A percentile compares a stretch with the other conserved stretches of the same genome.
These are phyloP conservation scores for Diaporthe eres DNA, from an alignment of 2,329 filamentous ascomycete genomes.

Conservation along the genomic window DNA sequence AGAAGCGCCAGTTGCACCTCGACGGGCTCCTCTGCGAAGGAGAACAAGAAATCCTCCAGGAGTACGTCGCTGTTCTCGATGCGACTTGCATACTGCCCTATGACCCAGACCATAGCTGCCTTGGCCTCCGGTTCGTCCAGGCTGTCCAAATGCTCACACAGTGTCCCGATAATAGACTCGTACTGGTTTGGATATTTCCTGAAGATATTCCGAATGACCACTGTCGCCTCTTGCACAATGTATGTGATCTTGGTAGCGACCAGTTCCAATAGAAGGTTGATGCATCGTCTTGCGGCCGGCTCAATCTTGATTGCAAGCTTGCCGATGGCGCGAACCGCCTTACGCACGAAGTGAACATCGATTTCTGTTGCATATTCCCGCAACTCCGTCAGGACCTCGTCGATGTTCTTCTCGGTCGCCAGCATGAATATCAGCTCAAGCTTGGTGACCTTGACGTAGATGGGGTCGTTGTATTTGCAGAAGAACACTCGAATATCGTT, in stretches of 20 bases:
- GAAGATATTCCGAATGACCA: slow-evolving; percentile 99
- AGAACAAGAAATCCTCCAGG: slow-evolving; percentile 94
- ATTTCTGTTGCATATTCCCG: slow-evolving; percentile 98
- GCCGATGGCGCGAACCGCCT: slow-evolving; percentile 96
- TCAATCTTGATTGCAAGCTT: slow-evolving; percentile 99
- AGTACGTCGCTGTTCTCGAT: slow-evolving; percentile 97
- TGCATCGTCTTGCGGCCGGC: slow-evolving; percentile 89
- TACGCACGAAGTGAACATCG: slow-evolving; percentile 98
- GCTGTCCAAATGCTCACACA: slow-evolving; percentile 96
- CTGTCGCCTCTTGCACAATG: slow-evolving; percentile 98
- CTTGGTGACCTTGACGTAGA: slow-evolving; percentile 99
- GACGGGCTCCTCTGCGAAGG: slow-evolving; percentile 93
- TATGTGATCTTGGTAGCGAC: slow-evolving; percentile 99
- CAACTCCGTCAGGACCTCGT: slow-evolving; percentile 92
- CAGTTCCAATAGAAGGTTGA: slow-evolving; percentile 91
- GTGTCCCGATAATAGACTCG: slow-evolving; percentile 94
- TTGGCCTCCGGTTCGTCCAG: slow-evolving; percentile 98
- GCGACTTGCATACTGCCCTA: slow-evolving; percentile 95
- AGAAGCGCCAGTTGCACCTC: slow-evolving; percentile 96
- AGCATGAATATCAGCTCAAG: slow-evolving; percentile 99
- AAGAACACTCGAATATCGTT: slow-evolving; percentile 99
- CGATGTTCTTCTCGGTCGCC: slow-evolving; percentile 94
- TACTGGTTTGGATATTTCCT: slow-evolving; percentile 99
- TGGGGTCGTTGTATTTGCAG: slow-evolving; percentile 99
- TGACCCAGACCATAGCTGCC: slow-evolving; percentile 99